Evolutionary conservation across 768 basidiomycete genomes (phyloP).

Genomic region (Russula brevipes): DNA sequence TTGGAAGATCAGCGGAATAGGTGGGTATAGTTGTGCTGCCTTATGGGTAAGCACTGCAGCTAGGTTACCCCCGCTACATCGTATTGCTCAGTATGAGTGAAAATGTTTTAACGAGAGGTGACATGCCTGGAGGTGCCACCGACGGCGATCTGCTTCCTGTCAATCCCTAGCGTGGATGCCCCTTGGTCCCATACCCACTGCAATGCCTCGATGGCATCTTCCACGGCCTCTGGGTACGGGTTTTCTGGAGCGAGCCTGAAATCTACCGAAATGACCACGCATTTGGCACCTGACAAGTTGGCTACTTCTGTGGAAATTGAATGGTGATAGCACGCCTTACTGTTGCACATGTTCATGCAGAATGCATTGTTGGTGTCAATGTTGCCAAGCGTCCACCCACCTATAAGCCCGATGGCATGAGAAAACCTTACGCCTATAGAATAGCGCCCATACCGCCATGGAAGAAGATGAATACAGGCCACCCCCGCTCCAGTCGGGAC

Average conservation of each 20-base stretch:
- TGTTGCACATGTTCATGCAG: constrained; percentile 52
- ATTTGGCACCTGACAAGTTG: constrained; percentile 44
- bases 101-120: not conserved
- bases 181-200: constrained; percentile 55
- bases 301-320: not conserved
- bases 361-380: constrained; percentile 58
- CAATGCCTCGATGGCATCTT: constrained; percentile 64
- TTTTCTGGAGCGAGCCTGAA: constrained; percentile 70
- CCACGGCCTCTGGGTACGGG: constrained; percentile 64
- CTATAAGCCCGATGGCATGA: constrained; percentile 31
- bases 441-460: constrained; percentile 52
- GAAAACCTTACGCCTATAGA: not conserved
- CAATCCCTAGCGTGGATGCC: constrained; percentile 40
- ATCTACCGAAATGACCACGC: constrained; percentile 61
- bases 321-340: constrained; percentile 32
- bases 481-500: constrained; percentile 46
- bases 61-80: constrained; percentile 59
- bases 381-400: constrained; percentile 73
- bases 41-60: constrained; percentile 63
- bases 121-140: constrained; percentile 67
- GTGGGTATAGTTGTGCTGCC: constrained; percentile 44
- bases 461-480: constrained; percentile 71
- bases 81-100: not conserved
- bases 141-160: constrained; percentile 54
- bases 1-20: constrained; percentile 54